These are phyloP conservation scores for Brettanomyces sp. DNA, from an alignment of 805 yeast species.

Conservation along the genomic window DNA sequence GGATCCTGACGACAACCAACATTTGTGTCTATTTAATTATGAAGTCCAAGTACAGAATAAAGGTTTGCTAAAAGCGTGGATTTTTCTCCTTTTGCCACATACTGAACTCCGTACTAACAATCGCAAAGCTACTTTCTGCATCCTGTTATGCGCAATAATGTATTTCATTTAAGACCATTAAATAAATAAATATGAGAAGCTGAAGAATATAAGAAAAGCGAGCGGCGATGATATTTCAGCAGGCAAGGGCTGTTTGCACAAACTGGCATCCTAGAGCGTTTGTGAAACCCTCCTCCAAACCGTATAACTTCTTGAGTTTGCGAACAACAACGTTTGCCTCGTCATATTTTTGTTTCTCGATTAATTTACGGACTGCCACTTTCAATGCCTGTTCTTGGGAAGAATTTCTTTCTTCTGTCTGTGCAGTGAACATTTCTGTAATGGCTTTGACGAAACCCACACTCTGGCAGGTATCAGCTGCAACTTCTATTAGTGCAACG, in stretches of 20 bases:
- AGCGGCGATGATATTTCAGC: too few species aligned
- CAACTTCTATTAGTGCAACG: not conserved
- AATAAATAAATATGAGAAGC: too few species aligned
- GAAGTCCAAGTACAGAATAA: not conserved
- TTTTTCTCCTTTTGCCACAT: too few species aligned
- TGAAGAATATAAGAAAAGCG: too few species aligned
- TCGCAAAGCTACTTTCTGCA: not conserved
- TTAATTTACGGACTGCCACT: not conserved
- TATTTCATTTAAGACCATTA: too few species aligned
- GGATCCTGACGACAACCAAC: not conserved
- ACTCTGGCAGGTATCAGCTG: conserved; percentile 4
- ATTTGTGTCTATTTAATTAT: not conserved
- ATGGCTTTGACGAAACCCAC: not conserved
- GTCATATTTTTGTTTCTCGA: not conserved
- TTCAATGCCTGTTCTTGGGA: not conserved
- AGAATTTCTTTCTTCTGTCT: not conserved
- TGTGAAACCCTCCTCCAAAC: not conserved
- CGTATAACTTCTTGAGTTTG: conserved; percentile 1
- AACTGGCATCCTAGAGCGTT: not conserved
- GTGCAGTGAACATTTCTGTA: not conserved
- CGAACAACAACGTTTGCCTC: not conserved
- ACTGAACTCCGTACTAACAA: not conserved
- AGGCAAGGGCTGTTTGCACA: too few species aligned
- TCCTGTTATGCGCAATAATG: not conserved
- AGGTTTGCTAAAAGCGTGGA: too few species aligned